These are phyloP conservation scores for Salvia splendens DNA, from an alignment of 257 asterid species.

Conservation along the genomic window DNA sequence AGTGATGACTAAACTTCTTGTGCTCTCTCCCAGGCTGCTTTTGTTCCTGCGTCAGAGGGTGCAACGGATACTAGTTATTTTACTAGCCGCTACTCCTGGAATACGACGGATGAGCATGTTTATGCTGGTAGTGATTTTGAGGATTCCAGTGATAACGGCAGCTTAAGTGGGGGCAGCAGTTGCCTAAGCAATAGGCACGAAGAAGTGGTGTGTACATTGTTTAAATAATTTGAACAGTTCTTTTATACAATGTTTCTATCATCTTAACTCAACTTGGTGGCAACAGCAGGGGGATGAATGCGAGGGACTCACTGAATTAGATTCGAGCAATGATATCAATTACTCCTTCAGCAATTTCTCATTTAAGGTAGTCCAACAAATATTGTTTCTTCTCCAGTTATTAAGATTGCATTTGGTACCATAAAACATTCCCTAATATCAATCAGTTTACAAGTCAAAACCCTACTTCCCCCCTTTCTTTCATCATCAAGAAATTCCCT, in stretches of 20 bases:
- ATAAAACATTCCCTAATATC: too few relatives aligned
- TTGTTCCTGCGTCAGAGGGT: slow-evolving; percentile 91
- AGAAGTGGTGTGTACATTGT: slow-evolving; percentile 57
- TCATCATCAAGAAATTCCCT: neutral
- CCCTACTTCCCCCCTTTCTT: neutral
- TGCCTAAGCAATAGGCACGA: slow-evolving; percentile 92
- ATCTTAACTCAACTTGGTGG: slow-evolving; percentile 21
- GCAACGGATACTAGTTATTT: slow-evolving; percentile 95
- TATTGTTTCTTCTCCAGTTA: neutral
- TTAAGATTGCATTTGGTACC: neutral
- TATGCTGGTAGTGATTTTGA: slow-evolving; percentile 84
- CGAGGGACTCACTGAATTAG: slow-evolving; percentile 64
- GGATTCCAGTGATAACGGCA: slow-evolving; percentile 77
- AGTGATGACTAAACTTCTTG: slow-evolving; percentile 15
- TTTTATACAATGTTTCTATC: neutral
- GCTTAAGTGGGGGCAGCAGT: slow-evolving; percentile 85
- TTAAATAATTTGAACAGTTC: slow-evolving; percentile 4
- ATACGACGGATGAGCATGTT: slow-evolving; percentile 85
- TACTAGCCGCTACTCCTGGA: slow-evolving; percentile 94
- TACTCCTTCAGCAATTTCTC: slow-evolving; percentile 97
- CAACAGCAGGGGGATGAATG: slow-evolving; percentile 75
- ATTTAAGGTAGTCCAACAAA: slow-evolving; percentile 61
- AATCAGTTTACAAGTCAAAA: neutral
- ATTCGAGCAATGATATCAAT: slow-evolving; percentile 65
- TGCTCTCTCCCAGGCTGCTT: slow-evolving; percentile 71